Conservation (phyloP, 768 basidiomycete species). For the Tulasnella sp. region DNA sequence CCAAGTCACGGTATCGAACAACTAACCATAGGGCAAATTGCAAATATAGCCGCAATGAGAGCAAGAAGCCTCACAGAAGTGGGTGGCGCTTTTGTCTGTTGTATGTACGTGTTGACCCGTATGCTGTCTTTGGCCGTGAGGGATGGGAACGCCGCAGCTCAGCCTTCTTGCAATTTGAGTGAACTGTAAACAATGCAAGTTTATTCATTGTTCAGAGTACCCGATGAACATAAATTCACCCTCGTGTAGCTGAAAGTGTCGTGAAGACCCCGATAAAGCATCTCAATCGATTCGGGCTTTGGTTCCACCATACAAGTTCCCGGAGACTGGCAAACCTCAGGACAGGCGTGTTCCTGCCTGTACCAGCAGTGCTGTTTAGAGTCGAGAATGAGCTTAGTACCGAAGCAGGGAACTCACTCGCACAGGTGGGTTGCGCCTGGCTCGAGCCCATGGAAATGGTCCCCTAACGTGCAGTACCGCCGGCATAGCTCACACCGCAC, state of each 20-base stretch:
- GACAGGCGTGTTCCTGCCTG: too few species aligned
- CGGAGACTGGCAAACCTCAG: too few species aligned
- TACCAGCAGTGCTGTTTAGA: too few species aligned
- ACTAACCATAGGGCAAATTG: slow-evolving; percentile 21
- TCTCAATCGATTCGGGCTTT: too few species aligned
- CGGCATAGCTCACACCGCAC: too few species aligned
- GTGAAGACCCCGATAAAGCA: slow-evolving; percentile 20
- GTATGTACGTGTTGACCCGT: slow-evolving; percentile 21
- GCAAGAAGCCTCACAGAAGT: slow-evolving; percentile 28
- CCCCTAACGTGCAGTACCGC: too few species aligned
- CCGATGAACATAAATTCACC: not conserved
- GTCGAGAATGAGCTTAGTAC: too few species aligned
- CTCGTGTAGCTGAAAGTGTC: slow-evolving; percentile 30
- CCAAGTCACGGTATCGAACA: not conserved
- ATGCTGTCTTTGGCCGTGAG: slow-evolving; percentile 12
- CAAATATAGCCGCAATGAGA: slow-evolving; percentile 27
- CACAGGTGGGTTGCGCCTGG: too few species aligned
- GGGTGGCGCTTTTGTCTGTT: not conserved
- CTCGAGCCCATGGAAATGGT: too few species aligned
- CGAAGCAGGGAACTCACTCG: too few species aligned
- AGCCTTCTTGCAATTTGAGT: slow-evolving; percentile 29
- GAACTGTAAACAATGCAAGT: not conserved
- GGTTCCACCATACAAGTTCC: too few species aligned
- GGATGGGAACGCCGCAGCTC: slow-evolving; percentile 11
- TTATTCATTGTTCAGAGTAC: not conserved